Evolutionary conservation across 257 asterid genomes (phyloP).

Genomic region (Cruciata laevipes): DNA sequence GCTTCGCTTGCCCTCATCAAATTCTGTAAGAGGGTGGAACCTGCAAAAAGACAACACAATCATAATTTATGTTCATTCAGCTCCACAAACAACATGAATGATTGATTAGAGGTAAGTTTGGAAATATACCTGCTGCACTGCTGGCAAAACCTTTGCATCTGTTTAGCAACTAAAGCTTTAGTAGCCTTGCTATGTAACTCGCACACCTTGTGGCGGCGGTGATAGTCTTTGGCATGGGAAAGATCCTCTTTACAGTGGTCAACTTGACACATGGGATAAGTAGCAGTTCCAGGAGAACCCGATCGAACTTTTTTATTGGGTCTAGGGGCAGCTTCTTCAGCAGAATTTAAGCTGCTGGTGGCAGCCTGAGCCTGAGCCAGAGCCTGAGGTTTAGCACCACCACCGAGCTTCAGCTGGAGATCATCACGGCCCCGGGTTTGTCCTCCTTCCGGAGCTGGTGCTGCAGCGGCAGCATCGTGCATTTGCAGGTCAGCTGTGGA

Average conservation of each 20-base stretch:
- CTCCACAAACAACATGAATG: constrained; percentile 1
- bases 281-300: constrained; percentile 60
- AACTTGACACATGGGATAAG: constrained; percentile 71
- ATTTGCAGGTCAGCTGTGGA: constrained; percentile 10
- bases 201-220: constrained; percentile 89
- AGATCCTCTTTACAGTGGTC: constrained; percentile 74
- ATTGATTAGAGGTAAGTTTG: background rate
- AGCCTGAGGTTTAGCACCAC: constrained; percentile 19
- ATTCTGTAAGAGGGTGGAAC: constrained; percentile 88
- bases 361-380: too few species aligned
- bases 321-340: constrained; percentile 42
- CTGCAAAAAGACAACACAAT: constrained; percentile 32
- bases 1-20: constrained; percentile 95
- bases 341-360: constrained; percentile 16
- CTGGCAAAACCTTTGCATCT: constrained; percentile 51
- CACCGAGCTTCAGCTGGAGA: constrained; percentile 48
- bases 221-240: constrained; percentile 72
- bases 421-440: constrained; percentile 21
- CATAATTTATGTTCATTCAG: too few species aligned
- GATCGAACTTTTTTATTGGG: constrained; percentile 68
- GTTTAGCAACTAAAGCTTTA: constrained; percentile 59
- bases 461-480: background rate
- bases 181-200: constrained; percentile 76
- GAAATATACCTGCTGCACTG: constrained; percentile 42
- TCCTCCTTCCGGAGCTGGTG: background rate